phyloP scores from a whole-genome alignment of 2,329 filamentous ascomycete species.

The Penicillium sp. region DNA sequence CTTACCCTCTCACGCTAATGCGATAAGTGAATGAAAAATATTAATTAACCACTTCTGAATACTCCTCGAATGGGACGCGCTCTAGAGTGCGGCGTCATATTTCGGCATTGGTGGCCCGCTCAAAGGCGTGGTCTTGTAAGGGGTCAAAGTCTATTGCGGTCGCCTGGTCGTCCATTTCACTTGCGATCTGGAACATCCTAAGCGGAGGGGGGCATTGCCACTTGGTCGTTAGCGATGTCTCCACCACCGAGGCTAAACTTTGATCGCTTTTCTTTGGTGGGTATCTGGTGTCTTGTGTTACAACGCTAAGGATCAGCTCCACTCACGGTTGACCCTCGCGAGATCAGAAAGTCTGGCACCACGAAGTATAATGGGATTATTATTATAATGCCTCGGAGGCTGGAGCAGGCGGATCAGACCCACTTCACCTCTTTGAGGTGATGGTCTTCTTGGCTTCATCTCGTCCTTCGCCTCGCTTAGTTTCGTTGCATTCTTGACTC shows the following conservation, averaged over 20 bases:
- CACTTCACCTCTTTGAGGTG: not conserved
- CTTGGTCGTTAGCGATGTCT: not conserved
- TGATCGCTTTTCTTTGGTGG: constrained; percentile 2
- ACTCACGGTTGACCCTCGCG: not conserved
- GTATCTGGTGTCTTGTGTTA: constrained; percentile 2
- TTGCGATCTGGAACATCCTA: constrained; percentile 1
- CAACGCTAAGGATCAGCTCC: constrained; percentile 4
- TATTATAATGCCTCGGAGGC: not conserved
- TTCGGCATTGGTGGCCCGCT: not conserved
- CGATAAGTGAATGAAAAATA: not conserved
- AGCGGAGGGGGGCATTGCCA: not conserved
- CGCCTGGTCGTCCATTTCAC: not conserved
- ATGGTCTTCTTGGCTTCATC: not conserved
- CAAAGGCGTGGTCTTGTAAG: not conserved
- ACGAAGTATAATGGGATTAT: no score
- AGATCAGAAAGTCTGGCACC: not conserved
- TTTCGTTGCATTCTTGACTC: not conserved
- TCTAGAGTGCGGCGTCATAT: not conserved
- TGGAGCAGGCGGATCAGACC: not conserved
- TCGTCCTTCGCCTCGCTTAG: not conserved
- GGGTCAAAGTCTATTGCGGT: not conserved
- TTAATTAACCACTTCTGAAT: not conserved
- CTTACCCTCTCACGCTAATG: not conserved
- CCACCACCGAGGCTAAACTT: constrained; percentile 2
- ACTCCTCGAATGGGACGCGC: not conserved